Conservation (phyloP, 768 basidiomycete species). For the Russula vinacea region DNA sequence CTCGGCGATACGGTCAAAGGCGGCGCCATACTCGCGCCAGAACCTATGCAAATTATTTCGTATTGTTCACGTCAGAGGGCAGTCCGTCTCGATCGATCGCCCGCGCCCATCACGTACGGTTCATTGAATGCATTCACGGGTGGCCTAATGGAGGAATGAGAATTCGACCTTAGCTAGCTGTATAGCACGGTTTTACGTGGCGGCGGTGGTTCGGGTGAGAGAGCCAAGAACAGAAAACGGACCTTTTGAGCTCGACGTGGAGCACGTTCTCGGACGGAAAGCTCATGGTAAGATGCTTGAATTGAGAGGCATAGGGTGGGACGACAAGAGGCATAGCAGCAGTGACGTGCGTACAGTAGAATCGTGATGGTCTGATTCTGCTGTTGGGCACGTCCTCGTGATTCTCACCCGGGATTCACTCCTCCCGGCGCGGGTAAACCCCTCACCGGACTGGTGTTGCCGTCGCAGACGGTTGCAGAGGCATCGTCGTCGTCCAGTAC, state of each 20-base stretch:
- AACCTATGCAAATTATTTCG: slow-evolving; percentile 43
- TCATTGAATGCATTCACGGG: slow-evolving; percentile 27
- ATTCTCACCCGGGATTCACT: too few species aligned
- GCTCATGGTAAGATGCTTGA: slow-evolving; percentile 25
- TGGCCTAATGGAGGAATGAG: slow-evolving; percentile 5
- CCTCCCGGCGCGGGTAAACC: too few species aligned
- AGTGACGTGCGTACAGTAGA: too few species aligned
- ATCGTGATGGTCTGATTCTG: too few species aligned
- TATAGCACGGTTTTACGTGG: background rate
- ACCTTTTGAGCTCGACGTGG: slow-evolving; percentile 28
- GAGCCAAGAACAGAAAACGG: too few species aligned
- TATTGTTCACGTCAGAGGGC: background rate
- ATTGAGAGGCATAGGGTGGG: slow-evolving; percentile 26
- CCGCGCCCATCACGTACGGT: slow-evolving; percentile 11
- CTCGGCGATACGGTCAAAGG: slow-evolving; percentile 54
- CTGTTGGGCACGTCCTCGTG: too few species aligned
- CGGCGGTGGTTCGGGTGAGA: background rate
- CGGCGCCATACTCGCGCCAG: slow-evolving; percentile 65
- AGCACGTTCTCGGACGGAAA: slow-evolving; percentile 25
- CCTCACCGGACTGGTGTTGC: too few species aligned
- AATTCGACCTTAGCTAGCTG: background rate
- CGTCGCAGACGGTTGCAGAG: too few species aligned
- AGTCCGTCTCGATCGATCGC: background rate
- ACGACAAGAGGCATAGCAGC: background rate
- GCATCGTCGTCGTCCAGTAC: too few species aligned